Percentiles rank a stretch among this genome's conserved stretches.
phyloP scores from a whole-genome alignment of 139 green algal species.

The Chlamydomonas asymmetrica region DNA sequence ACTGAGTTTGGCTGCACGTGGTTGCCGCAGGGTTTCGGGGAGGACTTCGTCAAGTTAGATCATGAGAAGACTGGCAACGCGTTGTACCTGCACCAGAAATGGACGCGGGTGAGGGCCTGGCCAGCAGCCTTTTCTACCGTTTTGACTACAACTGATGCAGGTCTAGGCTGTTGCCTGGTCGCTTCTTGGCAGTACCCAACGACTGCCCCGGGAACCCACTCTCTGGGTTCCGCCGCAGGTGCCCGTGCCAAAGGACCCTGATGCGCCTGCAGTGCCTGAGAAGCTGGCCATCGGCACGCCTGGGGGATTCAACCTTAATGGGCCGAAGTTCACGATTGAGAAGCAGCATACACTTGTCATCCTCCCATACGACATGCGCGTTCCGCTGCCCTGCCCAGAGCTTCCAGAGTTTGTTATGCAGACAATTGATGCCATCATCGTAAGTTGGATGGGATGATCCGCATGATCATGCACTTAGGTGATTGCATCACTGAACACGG shows the following conservation, averaged over 20 bases:
- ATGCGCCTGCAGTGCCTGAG: constrained; percentile 32
- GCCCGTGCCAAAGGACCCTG: constrained; percentile 63
- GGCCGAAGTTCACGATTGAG: constrained; percentile 20
- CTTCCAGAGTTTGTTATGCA: constrained; percentile 81
- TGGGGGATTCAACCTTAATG: constrained; percentile 64
- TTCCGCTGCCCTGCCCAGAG: constrained; percentile 74
- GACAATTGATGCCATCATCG: constrained; percentile 59
- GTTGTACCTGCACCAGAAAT: constrained; percentile 86
- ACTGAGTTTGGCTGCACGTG: no score
- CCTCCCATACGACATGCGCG: constrained; percentile 32
- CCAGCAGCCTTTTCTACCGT: neutral
- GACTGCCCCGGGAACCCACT: no score
- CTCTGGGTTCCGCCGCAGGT: constrained; percentile 60
- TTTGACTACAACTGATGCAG: no score
- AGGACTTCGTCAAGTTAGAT: constrained; percentile 77
- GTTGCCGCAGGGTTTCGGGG: constrained; percentile 73
- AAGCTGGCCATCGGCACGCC: constrained; percentile 69
- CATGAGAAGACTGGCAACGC: constrained; percentile 57
- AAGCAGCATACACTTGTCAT: constrained; percentile 44
- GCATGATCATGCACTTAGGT: no score
- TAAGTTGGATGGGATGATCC: no score
- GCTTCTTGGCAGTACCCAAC: neutral
- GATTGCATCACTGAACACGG: no score
- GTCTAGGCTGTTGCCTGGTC: no score
- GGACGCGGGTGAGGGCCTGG: constrained; percentile 47